Percentiles rank a stretch among this genome's conserved stretches.
These are phyloP conservation scores for Naumovozyma baii DNA, from an alignment of 805 yeast genomes.

Conservation along the genomic window DNA sequence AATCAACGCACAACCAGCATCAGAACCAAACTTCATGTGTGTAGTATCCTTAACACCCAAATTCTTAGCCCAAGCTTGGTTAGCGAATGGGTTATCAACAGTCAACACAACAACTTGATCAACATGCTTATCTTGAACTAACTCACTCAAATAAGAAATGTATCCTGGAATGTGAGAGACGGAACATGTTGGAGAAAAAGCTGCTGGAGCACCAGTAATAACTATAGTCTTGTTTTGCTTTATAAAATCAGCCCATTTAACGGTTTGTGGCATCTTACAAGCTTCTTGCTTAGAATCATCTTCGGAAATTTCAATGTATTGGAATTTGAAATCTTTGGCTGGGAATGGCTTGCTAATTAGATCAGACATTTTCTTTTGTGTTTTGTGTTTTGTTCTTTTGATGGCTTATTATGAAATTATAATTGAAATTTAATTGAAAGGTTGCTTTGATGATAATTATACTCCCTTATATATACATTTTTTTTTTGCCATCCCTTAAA, in stretches of 20 bases:
- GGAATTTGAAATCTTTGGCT: conserved; percentile 21
- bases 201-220: conserved; percentile 75
- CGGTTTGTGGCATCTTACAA: conserved; percentile 23
- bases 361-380: conserved; percentile 7
- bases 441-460: no score
- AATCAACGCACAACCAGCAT: conserved; percentile 54
- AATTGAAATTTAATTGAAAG: no score
- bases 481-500: no score
- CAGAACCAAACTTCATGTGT: conserved; percentile 51
- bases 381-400: conserved; percentile 2
- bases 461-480: no score
- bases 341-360: conserved; percentile 20
- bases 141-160: conserved; percentile 39
- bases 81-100: conserved; percentile 64
- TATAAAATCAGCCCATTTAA: conserved; percentile 20
- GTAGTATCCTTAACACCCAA: conserved; percentile 30
- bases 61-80: conserved; percentile 53
- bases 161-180: conserved; percentile 64
- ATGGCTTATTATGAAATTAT: background rate
- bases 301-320: conserved; percentile 24
- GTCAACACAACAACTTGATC: conserved; percentile 55
- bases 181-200: conserved; percentile 78
- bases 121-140: conserved; percentile 47
- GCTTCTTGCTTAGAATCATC: conserved; percentile 22
- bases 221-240: conserved; percentile 45